phyloP scores from a whole-genome alignment of 106 monocot species.

The Posidonia australis region DNA sequence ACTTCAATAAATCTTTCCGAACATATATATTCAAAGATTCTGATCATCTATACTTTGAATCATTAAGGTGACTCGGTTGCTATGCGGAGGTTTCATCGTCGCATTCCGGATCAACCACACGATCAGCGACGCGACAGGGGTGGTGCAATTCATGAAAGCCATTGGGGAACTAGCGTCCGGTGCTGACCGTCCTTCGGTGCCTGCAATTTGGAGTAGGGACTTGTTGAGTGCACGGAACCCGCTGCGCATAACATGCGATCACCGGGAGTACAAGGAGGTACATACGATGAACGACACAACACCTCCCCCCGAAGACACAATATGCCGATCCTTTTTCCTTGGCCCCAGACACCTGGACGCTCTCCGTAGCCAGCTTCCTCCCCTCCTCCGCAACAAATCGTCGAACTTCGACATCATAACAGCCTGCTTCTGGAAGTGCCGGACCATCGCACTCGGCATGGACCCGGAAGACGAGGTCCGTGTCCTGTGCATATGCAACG shows the following conservation, averaged over 20 bases:
- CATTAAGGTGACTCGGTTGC: conserved; percentile 5
- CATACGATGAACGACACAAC: conserved; percentile 5
- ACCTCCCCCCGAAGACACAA: conserved; percentile 9
- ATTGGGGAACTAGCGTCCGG: conserved; percentile 29
- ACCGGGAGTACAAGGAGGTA: conserved; percentile 24
- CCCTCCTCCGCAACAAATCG: conserved; percentile 4
- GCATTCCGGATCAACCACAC: conserved; percentile 10
- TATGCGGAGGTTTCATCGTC: conserved; percentile 13
- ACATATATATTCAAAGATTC: not conserved
- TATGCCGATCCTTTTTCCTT: conserved; percentile 37
- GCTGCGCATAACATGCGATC: conserved; percentile 16
- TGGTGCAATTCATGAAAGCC: conserved; percentile 28
- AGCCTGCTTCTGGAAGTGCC: conserved; percentile 39
- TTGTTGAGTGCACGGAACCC: conserved; percentile 7
- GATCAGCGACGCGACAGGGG: conserved; percentile 5
- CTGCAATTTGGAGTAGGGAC: conserved; percentile 24
- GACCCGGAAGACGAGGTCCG: conserved; percentile 35
- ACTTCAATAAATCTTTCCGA: too few relatives aligned
- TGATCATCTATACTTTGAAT: not conserved
- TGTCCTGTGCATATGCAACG: conserved; percentile 22
- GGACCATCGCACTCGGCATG: conserved; percentile 24
- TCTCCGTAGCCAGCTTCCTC: conserved; percentile 18
- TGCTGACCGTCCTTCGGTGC: conserved; percentile 1
- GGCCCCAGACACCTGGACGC: conserved; percentile 20
- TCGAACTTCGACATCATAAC: conserved; percentile 29